Percentiles rank a stretch among this genome's conserved stretches.
phyloP scores from a whole-genome alignment of 768 basidiomycete species.

The Wakefieldia striispora region DNA sequence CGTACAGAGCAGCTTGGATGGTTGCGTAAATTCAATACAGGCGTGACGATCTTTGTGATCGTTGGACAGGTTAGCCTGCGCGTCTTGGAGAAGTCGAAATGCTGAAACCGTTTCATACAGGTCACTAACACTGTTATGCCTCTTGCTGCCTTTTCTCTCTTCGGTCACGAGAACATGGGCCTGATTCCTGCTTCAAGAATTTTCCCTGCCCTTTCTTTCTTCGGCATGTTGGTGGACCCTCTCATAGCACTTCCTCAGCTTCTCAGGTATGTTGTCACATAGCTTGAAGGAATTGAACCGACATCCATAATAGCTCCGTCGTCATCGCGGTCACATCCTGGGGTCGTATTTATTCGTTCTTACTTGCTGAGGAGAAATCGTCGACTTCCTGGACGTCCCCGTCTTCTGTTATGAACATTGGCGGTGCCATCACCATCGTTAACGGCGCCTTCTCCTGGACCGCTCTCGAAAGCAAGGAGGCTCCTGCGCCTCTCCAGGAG shows the following conservation, averaged over 20 bases:
- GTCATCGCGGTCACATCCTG: constrained; percentile 27
- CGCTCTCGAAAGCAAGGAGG: constrained; percentile 3
- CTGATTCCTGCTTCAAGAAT: constrained; percentile 16
- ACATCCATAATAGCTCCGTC: constrained; percentile 14
- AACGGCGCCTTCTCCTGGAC: constrained; percentile 28
- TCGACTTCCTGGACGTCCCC: background rate
- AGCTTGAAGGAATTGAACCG: background rate
- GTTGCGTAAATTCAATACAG: constrained; percentile 25
- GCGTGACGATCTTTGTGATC: constrained; percentile 24
- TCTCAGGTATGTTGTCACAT: constrained; percentile 18
- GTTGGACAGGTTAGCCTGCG: constrained; percentile 20
- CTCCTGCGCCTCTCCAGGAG: background rate
- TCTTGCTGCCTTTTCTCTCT: constrained; percentile 31
- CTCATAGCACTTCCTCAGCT: constrained; percentile 29
- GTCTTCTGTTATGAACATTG: constrained; percentile 5
- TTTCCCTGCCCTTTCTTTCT: constrained; percentile 32
- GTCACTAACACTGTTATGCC: constrained; percentile 30
- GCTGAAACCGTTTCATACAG: constrained; percentile 10
- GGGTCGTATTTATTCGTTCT: constrained; percentile 28
- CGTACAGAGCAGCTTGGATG: constrained; percentile 24
- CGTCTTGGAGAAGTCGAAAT: background rate
- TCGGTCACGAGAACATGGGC: constrained; percentile 28
- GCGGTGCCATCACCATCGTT: constrained; percentile 18
- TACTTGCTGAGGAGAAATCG: constrained; percentile 26
- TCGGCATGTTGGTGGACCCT: constrained; percentile 31